Conservation (phyloP, 768 basidiomycete species). For the Symmetrospora coprosmae region DNA sequence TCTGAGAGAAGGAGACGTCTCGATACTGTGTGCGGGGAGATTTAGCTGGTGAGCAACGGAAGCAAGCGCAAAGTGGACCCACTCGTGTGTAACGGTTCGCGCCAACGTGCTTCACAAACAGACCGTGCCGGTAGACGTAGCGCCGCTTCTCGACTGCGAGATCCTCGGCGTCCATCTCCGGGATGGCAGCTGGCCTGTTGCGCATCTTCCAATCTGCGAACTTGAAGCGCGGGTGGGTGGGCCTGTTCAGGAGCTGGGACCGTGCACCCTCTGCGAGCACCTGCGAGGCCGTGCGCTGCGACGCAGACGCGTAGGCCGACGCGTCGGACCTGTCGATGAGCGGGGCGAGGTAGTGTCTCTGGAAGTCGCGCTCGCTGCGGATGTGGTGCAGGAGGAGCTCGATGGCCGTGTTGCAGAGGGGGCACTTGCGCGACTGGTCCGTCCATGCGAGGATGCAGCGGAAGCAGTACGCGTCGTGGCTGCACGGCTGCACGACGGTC, state of each 20-base stretch:
- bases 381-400: constrained; percentile 14
- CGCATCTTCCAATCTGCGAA: constrained; percentile 10
- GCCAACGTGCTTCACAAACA: constrained; percentile 34
- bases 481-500: constrained; percentile 8
- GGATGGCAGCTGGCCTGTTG: not conserved
- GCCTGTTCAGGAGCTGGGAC: not conserved
- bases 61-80: constrained; percentile 6
- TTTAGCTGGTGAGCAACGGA: constrained; percentile 5
- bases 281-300: not conserved
- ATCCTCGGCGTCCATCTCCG: constrained; percentile 16
- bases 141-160: constrained; percentile 27
- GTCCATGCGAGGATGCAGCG: constrained; percentile 19
- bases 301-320: not conserved
- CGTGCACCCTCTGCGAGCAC: too few relatives aligned
- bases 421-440: constrained; percentile 12
- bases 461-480: constrained; percentile 22
- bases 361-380: constrained; percentile 14
- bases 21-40: constrained; percentile 20
- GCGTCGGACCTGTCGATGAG: not conserved
- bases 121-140: constrained; percentile 28
- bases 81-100: constrained; percentile 31
- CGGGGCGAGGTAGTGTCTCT: constrained; percentile 8
- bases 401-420: constrained; percentile 10
- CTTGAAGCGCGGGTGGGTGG: constrained; percentile 14
- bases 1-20: constrained; percentile 5